Percentiles rank a stretch among this genome's conserved stretches.
These are phyloP conservation scores for Neurospora sp. DNA, from an alignment of 495 filamentous ascomycete genomes.

Conservation along the genomic window DNA sequence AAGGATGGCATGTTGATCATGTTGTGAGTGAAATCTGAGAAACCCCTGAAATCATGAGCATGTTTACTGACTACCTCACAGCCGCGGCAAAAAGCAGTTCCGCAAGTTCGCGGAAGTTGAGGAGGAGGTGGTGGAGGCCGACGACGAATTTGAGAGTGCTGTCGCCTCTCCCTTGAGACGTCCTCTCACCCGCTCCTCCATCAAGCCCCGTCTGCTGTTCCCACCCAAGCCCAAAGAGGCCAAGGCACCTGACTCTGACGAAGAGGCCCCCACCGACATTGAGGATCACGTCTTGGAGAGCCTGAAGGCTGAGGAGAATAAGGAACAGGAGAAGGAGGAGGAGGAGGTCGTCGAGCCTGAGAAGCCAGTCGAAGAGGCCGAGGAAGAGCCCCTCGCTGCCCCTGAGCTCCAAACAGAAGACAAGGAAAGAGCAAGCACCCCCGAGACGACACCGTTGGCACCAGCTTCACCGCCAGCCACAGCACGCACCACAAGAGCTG, in stretches of 20 bases:
- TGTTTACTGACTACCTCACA: conserved; percentile 23
- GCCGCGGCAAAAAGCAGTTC: conserved; percentile 86
- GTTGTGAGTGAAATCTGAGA: conserved; percentile 56
- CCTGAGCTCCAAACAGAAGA: neutral
- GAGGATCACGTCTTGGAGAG: conserved; percentile 42
- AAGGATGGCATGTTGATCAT: conserved; percentile 74
- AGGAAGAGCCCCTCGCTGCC: neutral
- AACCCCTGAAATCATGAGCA: conserved; percentile 11
- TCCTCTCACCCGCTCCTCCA: conserved; percentile 57
- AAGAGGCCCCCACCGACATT: conserved; percentile 37
- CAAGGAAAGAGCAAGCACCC: conserved; percentile 29
- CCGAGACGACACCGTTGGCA: conserved; percentile 38
- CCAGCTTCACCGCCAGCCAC: conserved; percentile 49
- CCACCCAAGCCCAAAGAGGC: conserved; percentile 41
- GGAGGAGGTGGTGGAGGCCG: conserved; percentile 22
- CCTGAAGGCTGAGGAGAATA: conserved; percentile 44
- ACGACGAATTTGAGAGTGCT: conserved; percentile 31
- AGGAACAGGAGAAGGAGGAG: conserved; percentile 25
- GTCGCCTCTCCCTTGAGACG: conserved; percentile 40
- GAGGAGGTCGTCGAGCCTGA: neutral
- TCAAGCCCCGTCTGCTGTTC: conserved; percentile 84
- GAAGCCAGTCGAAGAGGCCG: neutral
- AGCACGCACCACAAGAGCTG: conserved; percentile 39
- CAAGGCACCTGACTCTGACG: conserved; percentile 47
- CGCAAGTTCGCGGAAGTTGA: conserved; percentile 45